A percentile compares a stretch with the other conserved stretches of the same genome.
Conservation (phyloP, 805 yeast species). For the Ogataea degrootiae region DNA sequence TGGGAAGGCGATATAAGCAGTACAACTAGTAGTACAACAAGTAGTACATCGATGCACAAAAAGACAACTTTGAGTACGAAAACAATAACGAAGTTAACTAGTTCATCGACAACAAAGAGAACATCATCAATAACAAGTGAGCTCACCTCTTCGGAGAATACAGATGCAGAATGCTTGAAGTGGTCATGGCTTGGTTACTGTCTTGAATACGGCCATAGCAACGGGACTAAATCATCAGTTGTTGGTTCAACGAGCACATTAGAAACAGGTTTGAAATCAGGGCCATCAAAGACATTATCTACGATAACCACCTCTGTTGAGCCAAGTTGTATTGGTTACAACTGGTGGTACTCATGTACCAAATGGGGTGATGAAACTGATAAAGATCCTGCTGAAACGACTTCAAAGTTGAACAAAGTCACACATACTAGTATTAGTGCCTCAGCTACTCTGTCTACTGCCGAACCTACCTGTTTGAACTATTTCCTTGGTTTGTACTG, state of each 20-base stretch:
- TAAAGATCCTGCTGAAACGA: background rate
- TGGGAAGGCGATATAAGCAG: conserved; percentile 29
- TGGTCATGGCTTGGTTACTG: conserved; percentile 20
- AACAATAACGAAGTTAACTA: conserved; percentile 1
- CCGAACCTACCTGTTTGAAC: background rate
- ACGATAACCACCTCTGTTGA: background rate
- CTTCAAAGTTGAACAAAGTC: background rate
- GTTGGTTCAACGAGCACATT: background rate
- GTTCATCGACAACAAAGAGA: background rate
- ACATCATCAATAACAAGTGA: conserved; percentile 1
- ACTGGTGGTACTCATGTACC: conserved; percentile 13
- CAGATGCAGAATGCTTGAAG: conserved; percentile 10
- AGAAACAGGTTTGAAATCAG: background rate
- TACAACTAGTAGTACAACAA: background rate
- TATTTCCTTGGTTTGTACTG: background rate
- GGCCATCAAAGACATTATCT: background rate
- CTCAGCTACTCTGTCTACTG: background rate
- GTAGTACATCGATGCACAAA: conserved; percentile 1
- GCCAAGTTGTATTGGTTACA: conserved; percentile 10
- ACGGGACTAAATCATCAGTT: background rate
- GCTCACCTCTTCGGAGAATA: background rate
- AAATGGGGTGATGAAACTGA: conserved; percentile 6
- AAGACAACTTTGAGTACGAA: conserved; percentile 8
- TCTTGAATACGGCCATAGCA: conserved; percentile 14
- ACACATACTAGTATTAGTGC: too few relatives aligned